phyloP scores from a whole-genome alignment of 2,329 filamentous ascomycete species.

The Aspergillus floridensis region DNA sequence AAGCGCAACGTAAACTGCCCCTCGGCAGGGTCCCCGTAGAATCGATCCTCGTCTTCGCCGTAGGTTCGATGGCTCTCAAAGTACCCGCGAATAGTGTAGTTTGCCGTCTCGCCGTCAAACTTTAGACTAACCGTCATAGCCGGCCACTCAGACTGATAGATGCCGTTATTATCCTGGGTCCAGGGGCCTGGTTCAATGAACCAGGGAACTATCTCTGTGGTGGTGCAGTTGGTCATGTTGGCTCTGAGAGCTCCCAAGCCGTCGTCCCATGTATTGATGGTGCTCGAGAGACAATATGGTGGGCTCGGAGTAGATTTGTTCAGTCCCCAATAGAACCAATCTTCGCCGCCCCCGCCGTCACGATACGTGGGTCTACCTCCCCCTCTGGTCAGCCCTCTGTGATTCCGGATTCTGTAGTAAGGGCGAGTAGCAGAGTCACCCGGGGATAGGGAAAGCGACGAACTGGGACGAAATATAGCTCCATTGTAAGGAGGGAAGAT shows the following conservation, averaged over 20 bases:
- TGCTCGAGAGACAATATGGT: neutral
- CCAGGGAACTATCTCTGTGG: neutral
- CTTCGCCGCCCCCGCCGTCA: neutral
- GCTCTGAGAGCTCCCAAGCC: neutral
- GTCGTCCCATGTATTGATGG: neutral
- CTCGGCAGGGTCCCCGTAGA: neutral
- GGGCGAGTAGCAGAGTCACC: neutral
- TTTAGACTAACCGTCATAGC: neutral
- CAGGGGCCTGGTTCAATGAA: fast-evolving
- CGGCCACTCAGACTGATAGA: neutral
- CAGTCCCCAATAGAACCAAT: neutral
- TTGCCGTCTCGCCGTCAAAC: slow-evolving; percentile 4
- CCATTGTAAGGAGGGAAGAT: neutral
- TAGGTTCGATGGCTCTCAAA: neutral
- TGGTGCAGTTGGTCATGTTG: neutral
- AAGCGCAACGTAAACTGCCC: slow-evolving; percentile 10
- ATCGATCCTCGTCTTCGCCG: too few species aligned
- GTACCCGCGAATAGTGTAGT: neutral
- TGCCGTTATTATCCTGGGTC: neutral
- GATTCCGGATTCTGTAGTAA: too few species aligned
- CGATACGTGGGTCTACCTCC: neutral
- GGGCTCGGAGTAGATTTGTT: neutral
- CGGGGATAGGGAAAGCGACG: neutral
- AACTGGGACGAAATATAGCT: neutral
- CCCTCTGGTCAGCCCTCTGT: too few species aligned